Conservation (phyloP, 139 green algal species). For the Chlamydomonas incerta region DNA sequence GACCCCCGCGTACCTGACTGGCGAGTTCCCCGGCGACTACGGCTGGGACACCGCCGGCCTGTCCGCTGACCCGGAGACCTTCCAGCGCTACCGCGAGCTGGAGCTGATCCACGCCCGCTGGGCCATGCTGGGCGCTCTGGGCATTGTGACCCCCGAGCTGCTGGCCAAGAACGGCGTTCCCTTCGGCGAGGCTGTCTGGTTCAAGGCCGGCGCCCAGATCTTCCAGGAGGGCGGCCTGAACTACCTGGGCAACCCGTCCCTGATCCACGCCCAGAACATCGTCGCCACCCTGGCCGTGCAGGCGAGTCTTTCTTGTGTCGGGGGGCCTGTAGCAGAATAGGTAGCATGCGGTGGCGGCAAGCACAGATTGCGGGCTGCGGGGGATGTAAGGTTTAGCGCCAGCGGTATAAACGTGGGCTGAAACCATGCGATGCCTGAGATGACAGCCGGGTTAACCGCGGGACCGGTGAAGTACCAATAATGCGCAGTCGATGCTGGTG, state of each 20-base stretch:
- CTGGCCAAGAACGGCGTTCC: slow-evolving; percentile 58
- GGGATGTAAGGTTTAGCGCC: no score
- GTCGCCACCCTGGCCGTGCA: slow-evolving; percentile 91
- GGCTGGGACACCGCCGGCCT: slow-evolving; percentile 96
- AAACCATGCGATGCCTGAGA: no score
- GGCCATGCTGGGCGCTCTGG: slow-evolving; percentile 95
- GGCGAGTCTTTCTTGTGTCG: slow-evolving; percentile 61
- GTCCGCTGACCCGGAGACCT: slow-evolving; percentile 89
- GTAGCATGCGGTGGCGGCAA: no score
- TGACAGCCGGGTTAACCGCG: no score
- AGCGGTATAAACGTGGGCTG: no score
- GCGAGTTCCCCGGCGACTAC: slow-evolving; percentile 95
- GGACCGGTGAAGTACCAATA: no score
- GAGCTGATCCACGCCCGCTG: slow-evolving; percentile 98
- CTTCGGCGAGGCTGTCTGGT: slow-evolving; percentile 93
- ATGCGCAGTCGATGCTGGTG: no score
- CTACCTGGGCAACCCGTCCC: slow-evolving; percentile 94
- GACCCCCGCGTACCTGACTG: slow-evolving; percentile 76
- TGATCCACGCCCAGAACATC: slow-evolving; percentile 97
- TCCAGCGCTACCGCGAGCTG: slow-evolving; percentile 88
- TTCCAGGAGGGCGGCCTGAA: slow-evolving; percentile 90
- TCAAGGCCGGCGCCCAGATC: slow-evolving; percentile 96
- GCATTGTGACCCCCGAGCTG: slow-evolving; percentile 75
- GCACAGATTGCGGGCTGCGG: no score
- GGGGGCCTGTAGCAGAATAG: no score